phyloP scores from a whole-genome alignment of 1,139 yeast species.

The Zhuliangozyma blackwelliae region DNA sequence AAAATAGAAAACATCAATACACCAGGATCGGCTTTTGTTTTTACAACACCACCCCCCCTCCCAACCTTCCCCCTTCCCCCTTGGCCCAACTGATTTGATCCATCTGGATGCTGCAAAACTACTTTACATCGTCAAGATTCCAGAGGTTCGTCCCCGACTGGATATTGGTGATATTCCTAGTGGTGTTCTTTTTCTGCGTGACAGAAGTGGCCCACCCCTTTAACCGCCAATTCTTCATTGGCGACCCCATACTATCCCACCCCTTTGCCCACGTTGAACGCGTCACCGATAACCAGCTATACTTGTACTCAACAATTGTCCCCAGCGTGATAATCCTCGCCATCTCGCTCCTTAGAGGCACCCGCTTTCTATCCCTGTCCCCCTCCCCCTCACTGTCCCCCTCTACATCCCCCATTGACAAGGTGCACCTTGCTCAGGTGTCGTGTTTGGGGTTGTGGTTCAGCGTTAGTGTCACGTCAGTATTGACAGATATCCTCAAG shows the following conservation, averaged over 20 bases:
- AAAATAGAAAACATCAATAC: no score
- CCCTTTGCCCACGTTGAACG: constrained; percentile 45
- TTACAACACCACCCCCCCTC: no score
- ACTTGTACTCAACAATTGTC: constrained; percentile 20
- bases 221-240: constrained; percentile 29
- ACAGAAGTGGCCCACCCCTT: constrained; percentile 39
- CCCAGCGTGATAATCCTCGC: constrained; percentile 17
- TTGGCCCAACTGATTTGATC: no score
- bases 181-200: constrained; percentile 26
- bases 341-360: constrained; percentile 4
- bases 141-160: constrained; percentile 28
- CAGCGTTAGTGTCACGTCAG: constrained; percentile 16
- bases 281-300: constrained; percentile 28
- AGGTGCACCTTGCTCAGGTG: constrained; percentile 17
- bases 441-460: constrained; percentile 22
- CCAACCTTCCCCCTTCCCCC: no score
- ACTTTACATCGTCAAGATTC: constrained; percentile 12
- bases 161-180: constrained; percentile 25
- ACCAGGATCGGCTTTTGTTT: no score
- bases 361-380: neutral
- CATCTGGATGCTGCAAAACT: constrained; percentile 6
- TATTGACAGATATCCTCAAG: constrained; percentile 38
- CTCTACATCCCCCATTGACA: neutral
- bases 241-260: constrained; percentile 38
- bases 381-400: no score